A percentile compares a stretch with the other conserved stretches of the same genome.
Conservation (phyloP, 2,329 filamentous ascomycete genomes). For the Hypoxylon rubiginosum region DNA sequence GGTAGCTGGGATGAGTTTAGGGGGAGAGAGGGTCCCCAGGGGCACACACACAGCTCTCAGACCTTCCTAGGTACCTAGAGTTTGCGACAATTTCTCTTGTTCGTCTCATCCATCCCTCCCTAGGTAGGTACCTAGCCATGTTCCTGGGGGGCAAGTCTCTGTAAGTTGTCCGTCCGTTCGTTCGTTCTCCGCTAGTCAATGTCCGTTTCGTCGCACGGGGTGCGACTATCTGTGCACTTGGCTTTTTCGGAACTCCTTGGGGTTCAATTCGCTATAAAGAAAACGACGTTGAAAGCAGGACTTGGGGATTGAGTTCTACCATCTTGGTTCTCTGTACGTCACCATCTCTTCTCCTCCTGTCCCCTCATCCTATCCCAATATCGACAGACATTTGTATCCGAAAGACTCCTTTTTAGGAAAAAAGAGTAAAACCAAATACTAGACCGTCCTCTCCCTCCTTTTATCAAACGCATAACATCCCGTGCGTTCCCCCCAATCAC, state of each 20-base stretch:
- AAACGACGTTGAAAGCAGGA: constrained; percentile 1
- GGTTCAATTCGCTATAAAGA: constrained; percentile 34
- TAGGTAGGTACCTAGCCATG: not conserved
- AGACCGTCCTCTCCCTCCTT: not conserved
- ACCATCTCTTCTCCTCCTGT: not conserved
- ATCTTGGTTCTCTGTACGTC: constrained; percentile 1
- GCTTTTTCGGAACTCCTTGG: constrained; percentile 39
- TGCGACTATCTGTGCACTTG: not conserved
- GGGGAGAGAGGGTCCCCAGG: not conserved
- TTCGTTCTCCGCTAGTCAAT: constrained; percentile 16
- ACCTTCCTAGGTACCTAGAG: not conserved
- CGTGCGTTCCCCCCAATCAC: constrained; percentile 14
- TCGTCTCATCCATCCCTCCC: not conserved
- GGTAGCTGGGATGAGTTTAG: not conserved
- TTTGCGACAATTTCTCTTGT: not conserved
- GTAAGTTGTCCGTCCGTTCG: not conserved
- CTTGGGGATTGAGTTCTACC: not conserved
- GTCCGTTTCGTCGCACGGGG: constrained; percentile 20
- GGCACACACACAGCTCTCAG: not conserved
- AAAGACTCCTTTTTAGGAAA: too few species aligned
- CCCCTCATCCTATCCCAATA: not conserved
- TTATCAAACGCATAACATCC: not conserved
- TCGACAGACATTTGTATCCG: not conserved
- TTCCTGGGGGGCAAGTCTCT: not conserved
- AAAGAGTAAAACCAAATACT: not conserved